Percentiles rank a stretch among this genome's conserved stretches.
Evolutionary conservation across 1,139 yeast genomes (phyloP).

Genomic region (Yamadazyma pseudoaaseri): DNA sequence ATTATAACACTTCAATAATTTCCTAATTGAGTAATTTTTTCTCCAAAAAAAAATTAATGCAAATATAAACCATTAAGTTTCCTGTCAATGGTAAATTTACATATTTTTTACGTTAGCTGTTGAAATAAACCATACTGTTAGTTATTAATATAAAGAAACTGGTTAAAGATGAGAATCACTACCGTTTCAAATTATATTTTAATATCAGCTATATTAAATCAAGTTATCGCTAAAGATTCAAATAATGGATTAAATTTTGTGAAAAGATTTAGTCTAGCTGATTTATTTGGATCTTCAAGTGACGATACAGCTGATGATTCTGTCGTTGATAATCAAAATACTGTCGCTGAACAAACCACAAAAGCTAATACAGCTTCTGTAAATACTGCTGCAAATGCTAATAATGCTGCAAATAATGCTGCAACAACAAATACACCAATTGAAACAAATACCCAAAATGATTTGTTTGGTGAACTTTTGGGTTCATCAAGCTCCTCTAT

Average conservation of each 20-base stretch:
- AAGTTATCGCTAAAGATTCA: constrained; percentile 13
- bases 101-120: constrained; percentile 1
- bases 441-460: neutral
- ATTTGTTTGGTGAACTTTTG: constrained; percentile 1
- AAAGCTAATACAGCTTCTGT: constrained; percentile 11
- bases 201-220: constrained; percentile 13
- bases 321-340: too few relatives aligned
- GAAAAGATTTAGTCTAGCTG: constrained; percentile 16
- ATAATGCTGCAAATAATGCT: constrained; percentile 9
- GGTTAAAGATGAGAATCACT: constrained; percentile 13
- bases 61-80: constrained; percentile 4
- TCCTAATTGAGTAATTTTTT: constrained; percentile 5
- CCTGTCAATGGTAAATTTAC: neutral
- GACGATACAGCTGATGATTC: constrained; percentile 7
- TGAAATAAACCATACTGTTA: neutral
- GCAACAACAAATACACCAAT: constrained; percentile 5
- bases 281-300: constrained; percentile 9
- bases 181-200: constrained; percentile 14
- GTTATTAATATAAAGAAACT: neutral
- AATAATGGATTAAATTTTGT: constrained; percentile 6
- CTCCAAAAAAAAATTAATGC: constrained; percentile 3
- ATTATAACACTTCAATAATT: constrained; percentile 4
- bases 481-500: constrained; percentile 5
- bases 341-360: constrained; percentile 2
- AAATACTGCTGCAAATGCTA: constrained; percentile 10